Base-by-base conservation (phyloP, 2,329 filamentous ascomycete genomes). In the Alternaria postmessia region DNA sequence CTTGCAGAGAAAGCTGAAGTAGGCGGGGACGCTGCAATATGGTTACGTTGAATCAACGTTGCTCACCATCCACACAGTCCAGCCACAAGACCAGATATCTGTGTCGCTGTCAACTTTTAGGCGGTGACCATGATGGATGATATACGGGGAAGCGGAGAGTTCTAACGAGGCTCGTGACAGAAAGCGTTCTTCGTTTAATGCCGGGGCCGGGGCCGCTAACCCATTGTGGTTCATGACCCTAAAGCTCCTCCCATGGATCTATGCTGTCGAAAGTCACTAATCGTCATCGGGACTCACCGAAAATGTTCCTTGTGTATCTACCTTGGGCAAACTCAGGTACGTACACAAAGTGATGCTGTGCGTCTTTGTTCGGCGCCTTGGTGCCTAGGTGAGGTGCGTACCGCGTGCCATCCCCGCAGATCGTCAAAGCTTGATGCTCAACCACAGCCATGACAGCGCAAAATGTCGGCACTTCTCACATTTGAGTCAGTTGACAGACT, bases 401-500 rank as follows among this genome's bases (percentile, higher is more conserved):
- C 42, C 18, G 30, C 20, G 18, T 47, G 52, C 56, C 34, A 41
- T 38, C 52, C 59, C 62, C 53, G 49, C 59, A 59, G 44, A 60
- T 64, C 62, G 42, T 49, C 43, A 32, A 55, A 54, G 42, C 54
- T 42, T 43, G 12, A 53, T 47, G 30, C 12, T 30, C 51, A 38
- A 56, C 48, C 46, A 54, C 43, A 55, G 44, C 48, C 39, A 53
- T 46, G 34, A 47, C 22, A 38, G 20, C 48, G 43, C 24, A 41
- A 42, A 42, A 34, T 41, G 30, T 22, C 38, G 49, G 47, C 30
- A 46, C 36, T 53, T 32, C 34, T 30, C 20, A 28, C 42, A 32
- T 36, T 52, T 16, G 42, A 44, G 51, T 57, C 61, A 59, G n/a
- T 54, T 57, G 63, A 62, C 54, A 20, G 34, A 32, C n/a, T 30